phyloP scores from a whole-genome alignment of 1,284 basidiomycete species.

The Naganishia cerealis region DNA sequence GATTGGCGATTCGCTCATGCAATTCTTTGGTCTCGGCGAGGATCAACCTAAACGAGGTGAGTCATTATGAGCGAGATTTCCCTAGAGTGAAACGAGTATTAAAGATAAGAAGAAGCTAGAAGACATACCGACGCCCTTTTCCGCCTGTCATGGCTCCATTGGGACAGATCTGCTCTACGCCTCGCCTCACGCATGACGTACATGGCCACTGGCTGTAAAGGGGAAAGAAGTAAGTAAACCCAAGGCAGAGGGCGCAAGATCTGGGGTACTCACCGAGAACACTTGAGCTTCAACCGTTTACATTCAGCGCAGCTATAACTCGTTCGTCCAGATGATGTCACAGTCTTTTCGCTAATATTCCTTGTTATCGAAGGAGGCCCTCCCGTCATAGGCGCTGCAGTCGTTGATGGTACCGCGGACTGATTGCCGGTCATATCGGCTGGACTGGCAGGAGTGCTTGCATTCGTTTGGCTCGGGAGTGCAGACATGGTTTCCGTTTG shows the following conservation, averaged over 20 bases:
- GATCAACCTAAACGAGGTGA: conserved; percentile 41
- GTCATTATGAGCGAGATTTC: neutral
- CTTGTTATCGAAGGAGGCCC: conserved; percentile 10
- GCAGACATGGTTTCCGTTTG: neutral
- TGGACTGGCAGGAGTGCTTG: conserved; percentile 14
- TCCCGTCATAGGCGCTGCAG: neutral
- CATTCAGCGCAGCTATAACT: conserved; percentile 33
- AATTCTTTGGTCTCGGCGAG: conserved; percentile 51
- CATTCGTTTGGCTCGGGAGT: neutral
- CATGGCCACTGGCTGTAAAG: conserved; percentile 44
- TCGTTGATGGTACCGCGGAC: neutral
- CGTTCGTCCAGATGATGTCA: conserved; percentile 14
- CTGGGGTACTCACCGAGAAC: conserved; percentile 17
- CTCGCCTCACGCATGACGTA: conserved; percentile 49
- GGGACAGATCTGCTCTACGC: conserved; percentile 51
- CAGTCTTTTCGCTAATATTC: conserved; percentile 2
- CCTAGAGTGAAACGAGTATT: neutral
- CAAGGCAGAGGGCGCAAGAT: neutral
- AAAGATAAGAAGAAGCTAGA: neutral
- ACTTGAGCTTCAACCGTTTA: conserved; percentile 30
- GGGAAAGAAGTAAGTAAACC: neutral
- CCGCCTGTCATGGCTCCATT: conserved; percentile 48
- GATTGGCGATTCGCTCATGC: conserved; percentile 45
- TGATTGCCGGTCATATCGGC: conserved; percentile 11
- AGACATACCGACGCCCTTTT: conserved; percentile 48